These are phyloP conservation scores for Papiliotrema fonsecae DNA, from an alignment of 1,284 basidiomycete genomes.

Conservation along the genomic window DNA sequence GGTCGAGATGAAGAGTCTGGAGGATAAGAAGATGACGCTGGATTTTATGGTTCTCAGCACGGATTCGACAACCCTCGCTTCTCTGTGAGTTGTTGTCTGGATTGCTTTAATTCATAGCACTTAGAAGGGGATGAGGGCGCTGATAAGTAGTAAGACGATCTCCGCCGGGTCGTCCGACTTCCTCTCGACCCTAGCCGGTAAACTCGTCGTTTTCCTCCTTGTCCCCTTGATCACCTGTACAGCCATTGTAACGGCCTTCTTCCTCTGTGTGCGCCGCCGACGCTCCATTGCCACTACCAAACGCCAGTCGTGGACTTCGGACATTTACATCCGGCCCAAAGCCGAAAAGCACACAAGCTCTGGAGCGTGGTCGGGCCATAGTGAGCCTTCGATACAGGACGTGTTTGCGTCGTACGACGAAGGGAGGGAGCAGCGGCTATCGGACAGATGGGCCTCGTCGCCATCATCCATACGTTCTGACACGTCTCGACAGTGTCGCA, in stretches of 20 bases:
- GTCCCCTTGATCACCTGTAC: slow-evolving; percentile 14
- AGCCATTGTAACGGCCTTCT: slow-evolving; percentile 6
- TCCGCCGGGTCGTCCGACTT: slow-evolving; percentile 6
- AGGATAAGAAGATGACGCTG: slow-evolving; percentile 21
- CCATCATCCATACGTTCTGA: background rate
- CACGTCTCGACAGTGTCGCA: background rate
- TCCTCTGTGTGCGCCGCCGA: slow-evolving; percentile 7
- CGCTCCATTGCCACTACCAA: background rate
- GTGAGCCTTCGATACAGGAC: slow-evolving; percentile 3
- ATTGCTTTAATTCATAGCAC: background rate
- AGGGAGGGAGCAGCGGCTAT: slow-evolving; percentile 11
- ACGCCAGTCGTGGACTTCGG: background rate
- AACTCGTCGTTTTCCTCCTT: slow-evolving; percentile 18
- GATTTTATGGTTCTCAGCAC: slow-evolving; percentile 32
- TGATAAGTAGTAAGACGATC: slow-evolving; percentile 1
- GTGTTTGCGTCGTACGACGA: slow-evolving; percentile 22
- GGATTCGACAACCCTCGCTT: slow-evolving; percentile 10
- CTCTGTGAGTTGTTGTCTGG: slow-evolving; percentile 15
- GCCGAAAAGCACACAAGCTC: background rate
- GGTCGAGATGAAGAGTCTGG: slow-evolving; percentile 29
- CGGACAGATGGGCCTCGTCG: slow-evolving; percentile 12
- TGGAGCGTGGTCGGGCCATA: background rate
- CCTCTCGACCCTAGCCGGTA: slow-evolving; percentile 18
- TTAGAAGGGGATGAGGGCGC: background rate
- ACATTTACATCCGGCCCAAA: background rate